These are phyloP conservation scores for Atalantia buxifolia DNA, from an alignment of 345 rosid species.

Conservation along the genomic window DNA sequence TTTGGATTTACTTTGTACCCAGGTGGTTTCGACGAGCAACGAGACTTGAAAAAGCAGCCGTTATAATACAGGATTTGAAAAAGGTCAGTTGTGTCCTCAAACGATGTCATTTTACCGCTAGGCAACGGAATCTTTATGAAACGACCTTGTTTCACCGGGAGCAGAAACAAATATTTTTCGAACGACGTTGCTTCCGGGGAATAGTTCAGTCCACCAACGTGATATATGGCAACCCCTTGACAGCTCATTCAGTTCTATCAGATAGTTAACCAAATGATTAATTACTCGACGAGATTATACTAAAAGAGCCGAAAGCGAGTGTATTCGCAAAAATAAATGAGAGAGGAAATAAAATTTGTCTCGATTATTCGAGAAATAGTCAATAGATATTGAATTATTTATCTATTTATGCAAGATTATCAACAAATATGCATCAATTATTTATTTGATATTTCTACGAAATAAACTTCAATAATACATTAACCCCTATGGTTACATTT, in stretches of 20 bases:
- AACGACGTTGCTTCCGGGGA: neutral
- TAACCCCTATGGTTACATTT: neutral
- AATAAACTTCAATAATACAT: neutral
- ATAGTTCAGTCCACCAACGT: neutral
- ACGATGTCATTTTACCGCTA: neutral
- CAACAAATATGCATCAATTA: neutral
- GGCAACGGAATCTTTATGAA: neutral
- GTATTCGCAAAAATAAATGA: neutral
- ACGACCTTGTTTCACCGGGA: neutral
- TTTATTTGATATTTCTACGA: neutral
- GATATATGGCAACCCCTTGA: neutral
- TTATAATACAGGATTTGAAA: neutral
- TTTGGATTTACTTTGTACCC: neutral
- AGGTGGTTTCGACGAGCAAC: neutral
- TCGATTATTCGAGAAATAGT: neutral
- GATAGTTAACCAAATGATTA: neutral
- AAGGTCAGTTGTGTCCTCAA: neutral
- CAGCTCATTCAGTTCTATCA: neutral
- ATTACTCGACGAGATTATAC: neutral
- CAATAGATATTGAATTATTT: neutral
- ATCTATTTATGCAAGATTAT: neutral
- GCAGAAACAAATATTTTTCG: neutral
- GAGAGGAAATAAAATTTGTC: neutral
- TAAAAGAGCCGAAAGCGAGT: neutral
- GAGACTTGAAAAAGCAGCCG: neutral